Evolutionary conservation across 2,329 filamentous ascomycete genomes (phyloP), one percentile per base, ranked within the genome.

Genomic region (Alternaria sp.): DNA sequence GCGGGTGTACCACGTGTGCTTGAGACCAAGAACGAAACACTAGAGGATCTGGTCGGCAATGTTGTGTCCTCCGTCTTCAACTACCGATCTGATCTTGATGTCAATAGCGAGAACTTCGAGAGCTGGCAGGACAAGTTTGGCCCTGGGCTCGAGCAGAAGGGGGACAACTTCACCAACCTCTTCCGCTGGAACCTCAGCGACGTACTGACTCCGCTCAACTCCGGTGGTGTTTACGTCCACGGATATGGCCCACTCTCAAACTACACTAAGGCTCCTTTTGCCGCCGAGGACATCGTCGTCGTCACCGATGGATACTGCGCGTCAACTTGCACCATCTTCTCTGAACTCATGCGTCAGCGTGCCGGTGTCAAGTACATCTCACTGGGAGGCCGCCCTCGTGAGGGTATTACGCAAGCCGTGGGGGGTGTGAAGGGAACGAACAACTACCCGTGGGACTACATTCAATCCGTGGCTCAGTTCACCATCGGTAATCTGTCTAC

Each of bases 401-500:
- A 81, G 0, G 80, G 79, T 4, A 84, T 85, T 1, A 91, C 90
- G 0, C 79, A 81, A 65, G 79, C 79, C 36, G 81, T 90, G 17
- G 88, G 89, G n/a, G 90, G 89, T n/a, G 85, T 88, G 51, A 88
- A 90, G 70, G 90, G 89, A 30, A 79, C 81, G 0, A 81, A 85
- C 66, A 72, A 77, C 60, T 68, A 59, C 19, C 69, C 70, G 0
- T 79, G 74, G 75, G 56, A 55, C 21, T 77, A 74, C 62, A 78
- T 80, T 54, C 76, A 79, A 52, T 57, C 58, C 21, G 54, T 74
- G 8, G 70, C 66, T 3, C 69, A 77, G 50, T 69, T 62, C 57
- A 61, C 73, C 9, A 59, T 56, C 17, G 64, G 74, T 28, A 60
- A 73, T 11, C 71, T 71, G 8, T 65, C 67, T 23, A 71, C 71